phyloP scores from a whole-genome alignment of 2,329 filamentous ascomycete genomes.

The Boeremia exigua region DNA sequence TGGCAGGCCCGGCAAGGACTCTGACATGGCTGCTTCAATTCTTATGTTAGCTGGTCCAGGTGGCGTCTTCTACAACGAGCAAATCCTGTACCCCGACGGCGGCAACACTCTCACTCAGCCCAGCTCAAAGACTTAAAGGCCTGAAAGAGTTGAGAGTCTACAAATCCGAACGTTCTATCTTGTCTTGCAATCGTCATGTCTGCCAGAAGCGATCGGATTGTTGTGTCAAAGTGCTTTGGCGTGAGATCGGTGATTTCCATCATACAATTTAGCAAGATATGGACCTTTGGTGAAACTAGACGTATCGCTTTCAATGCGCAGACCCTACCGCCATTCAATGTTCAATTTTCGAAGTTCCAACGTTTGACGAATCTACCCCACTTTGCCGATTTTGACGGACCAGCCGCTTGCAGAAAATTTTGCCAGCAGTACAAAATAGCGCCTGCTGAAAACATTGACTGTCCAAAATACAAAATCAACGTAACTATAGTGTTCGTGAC shows the following conservation, averaged over 20 bases:
- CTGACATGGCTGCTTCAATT: slow-evolving; percentile 56
- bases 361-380: neutral
- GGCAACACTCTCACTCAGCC: slow-evolving; percentile 28
- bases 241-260: too few relatives aligned
- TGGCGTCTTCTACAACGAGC: slow-evolving; percentile 60
- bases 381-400: neutral
- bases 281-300: too few relatives aligned
- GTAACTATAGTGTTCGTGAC: too few relatives aligned
- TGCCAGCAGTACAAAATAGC: neutral
- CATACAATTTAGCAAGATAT: too few relatives aligned
- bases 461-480: too few relatives aligned
- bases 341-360: too few relatives aligned
- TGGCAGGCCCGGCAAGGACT: slow-evolving; percentile 46
- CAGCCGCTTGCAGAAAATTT: slow-evolving; percentile 1
- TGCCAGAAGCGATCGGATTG: too few relatives aligned
- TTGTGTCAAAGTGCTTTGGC: too few relatives aligned
- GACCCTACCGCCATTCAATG: too few relatives aligned
- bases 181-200: too few relatives aligned
- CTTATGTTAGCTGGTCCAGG: slow-evolving; percentile 59
- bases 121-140: slow-evolving; percentile 15
- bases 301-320: too few relatives aligned
- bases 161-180: neutral
- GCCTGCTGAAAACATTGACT: too few relatives aligned
- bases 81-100: slow-evolving; percentile 60
- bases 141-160: neutral